These are phyloP conservation scores for Asclepias syriaca DNA, from an alignment of 257 asterid species.

Conservation along the genomic window DNA sequence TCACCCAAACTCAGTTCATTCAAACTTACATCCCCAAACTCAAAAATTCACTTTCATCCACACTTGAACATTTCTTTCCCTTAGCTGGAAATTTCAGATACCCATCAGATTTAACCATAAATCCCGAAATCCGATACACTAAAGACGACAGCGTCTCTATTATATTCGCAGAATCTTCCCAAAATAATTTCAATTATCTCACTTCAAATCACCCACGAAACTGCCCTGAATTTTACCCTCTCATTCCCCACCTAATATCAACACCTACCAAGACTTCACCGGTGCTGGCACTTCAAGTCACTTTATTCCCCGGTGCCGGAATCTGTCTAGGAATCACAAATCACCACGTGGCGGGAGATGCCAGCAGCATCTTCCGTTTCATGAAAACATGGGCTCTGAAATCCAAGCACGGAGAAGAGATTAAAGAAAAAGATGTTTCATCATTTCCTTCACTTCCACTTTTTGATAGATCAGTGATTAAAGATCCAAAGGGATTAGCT, in stretches of 20 bases:
- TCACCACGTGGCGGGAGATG: conserved; percentile 37
- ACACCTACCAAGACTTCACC: conserved; percentile 3
- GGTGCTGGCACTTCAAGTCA: conserved; percentile 29
- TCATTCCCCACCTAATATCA: conserved; percentile 24
- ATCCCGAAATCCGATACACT: conserved; percentile 15
- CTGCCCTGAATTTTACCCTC: conserved; percentile 20
- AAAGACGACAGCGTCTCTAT: conserved; percentile 22
- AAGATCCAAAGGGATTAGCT: no score
- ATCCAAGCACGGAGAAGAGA: no score
- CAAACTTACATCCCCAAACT: conserved; percentile 21
- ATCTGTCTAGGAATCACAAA: conserved; percentile 30
- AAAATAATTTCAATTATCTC: conserved; percentile 20
- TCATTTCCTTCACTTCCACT: no score
- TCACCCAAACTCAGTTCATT: conserved; percentile 20
- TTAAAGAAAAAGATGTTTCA: no score
- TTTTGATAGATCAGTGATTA: no score
- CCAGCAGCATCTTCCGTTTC: conserved; percentile 22
- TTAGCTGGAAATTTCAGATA: conserved; percentile 33
- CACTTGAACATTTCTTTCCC: conserved; percentile 29
- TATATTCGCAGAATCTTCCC: conserved; percentile 19
- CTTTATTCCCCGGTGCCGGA: conserved; percentile 31
- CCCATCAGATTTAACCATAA: conserved; percentile 16
- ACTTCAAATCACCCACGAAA: conserved; percentile 18
- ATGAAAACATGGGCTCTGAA: conserved; percentile 28
- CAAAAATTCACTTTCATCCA: conserved; percentile 21